These are phyloP conservation scores for Mucor plumbeus DNA, from an alignment of 371 early-diverging fungal species.

Conservation along the genomic window DNA sequence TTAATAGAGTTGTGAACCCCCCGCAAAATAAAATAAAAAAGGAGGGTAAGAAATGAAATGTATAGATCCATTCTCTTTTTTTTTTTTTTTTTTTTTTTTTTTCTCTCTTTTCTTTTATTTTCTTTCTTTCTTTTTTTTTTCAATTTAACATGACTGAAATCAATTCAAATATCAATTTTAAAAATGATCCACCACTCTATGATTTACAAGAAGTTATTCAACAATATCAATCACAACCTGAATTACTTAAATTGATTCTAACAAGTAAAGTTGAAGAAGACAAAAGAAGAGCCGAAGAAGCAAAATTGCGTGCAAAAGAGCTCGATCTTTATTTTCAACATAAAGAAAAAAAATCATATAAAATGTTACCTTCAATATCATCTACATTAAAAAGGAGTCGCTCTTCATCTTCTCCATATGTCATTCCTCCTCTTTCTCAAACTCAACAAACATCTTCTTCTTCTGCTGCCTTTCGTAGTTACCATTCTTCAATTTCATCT, in stretches of 20 bases:
- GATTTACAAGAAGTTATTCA: conserved; percentile 65
- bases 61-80: conserved; percentile 3
- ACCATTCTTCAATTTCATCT: conserved; percentile 15
- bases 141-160: not conserved
- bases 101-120: not conserved
- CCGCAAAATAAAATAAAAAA: conserved; percentile 3
- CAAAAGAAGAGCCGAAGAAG: conserved; percentile 67
- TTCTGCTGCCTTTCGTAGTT: conserved; percentile 5
- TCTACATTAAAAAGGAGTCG: conserved; percentile 1
- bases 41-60: conserved; percentile 2
- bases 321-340: conserved; percentile 48
- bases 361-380: conserved; percentile 12
- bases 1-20: conserved; percentile 7
- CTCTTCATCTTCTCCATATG: conserved; percentile 4
- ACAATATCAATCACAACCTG: conserved; percentile 64
- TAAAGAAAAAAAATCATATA: conserved; percentile 5
- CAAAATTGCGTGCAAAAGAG: conserved; percentile 61
- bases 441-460: conserved; percentile 1
- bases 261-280: conserved; percentile 71
- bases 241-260: conserved; percentile 64
- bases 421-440: conserved; percentile 6
- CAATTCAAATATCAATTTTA: not conserved
- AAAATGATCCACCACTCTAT: conserved; percentile 24
- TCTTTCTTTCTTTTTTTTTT: not conserved
- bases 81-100: not conserved